Percentiles rank a stretch among this genome's conserved stretches.
These are phyloP conservation scores for Sclerotinia glacialis DNA, from an alignment of 2,329 filamentous ascomycete species.

Conservation along the genomic window DNA sequence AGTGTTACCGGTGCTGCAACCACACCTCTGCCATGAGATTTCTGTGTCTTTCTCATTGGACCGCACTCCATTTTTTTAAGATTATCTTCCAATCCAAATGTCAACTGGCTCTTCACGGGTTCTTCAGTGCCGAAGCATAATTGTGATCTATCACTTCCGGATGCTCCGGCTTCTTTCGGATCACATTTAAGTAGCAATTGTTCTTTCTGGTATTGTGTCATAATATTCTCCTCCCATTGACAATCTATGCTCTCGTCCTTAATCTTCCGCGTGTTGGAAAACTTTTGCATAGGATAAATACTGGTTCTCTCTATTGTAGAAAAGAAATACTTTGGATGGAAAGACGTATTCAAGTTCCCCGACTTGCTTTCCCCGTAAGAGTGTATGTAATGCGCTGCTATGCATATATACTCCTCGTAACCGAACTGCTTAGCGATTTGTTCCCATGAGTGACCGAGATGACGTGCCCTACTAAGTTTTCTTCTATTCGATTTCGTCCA, in stretches of 20 bases:
- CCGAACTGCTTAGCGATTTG: background rate
- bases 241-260: background rate
- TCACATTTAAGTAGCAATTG: background rate
- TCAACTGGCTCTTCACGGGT: background rate
- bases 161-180: background rate
- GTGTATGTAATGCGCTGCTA: constrained; percentile 10
- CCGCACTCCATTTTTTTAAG: no score
- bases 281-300: background rate
- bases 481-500: background rate
- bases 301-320: background rate
- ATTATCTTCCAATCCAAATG: no score
- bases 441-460: constrained; percentile 10
- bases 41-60: background rate
- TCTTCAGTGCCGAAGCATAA: background rate
- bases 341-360: background rate
- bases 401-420: constrained; percentile 1
- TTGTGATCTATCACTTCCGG: background rate
- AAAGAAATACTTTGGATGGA: constrained; percentile 3
- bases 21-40: background rate
- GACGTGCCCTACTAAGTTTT: background rate
- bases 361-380: background rate
- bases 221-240: background rate
- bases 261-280: background rate
- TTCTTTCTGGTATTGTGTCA: background rate
- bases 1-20: background rate